phyloP scores from a whole-genome alignment of 2,329 filamentous ascomycete genomes.

The Cladosporium sp. region DNA sequence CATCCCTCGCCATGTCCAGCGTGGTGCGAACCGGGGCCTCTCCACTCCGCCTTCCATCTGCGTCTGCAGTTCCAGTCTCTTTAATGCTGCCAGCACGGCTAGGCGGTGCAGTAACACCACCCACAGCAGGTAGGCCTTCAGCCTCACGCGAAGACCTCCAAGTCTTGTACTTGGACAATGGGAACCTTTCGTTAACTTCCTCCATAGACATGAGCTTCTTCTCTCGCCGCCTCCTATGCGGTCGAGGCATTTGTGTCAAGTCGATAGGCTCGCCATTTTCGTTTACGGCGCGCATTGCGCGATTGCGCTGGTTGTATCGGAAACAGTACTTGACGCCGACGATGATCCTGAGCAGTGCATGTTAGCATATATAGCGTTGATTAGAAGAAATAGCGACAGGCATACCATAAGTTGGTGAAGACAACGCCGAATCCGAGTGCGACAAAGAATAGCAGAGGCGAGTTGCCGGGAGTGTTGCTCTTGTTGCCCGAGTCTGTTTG shows the following conservation, averaged over 20 bases:
- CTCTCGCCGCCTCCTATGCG: slow-evolving; percentile 83
- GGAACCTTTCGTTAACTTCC: slow-evolving; percentile 96
- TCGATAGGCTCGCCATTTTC: slow-evolving; percentile 83
- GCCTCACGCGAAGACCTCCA: slow-evolving; percentile 85
- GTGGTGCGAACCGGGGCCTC: slow-evolving; percentile 34
- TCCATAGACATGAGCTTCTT: slow-evolving; percentile 99
- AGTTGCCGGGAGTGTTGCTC: slow-evolving; percentile 60
- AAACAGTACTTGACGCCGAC: slow-evolving; percentile 99
- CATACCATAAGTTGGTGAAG: slow-evolving; percentile 97
- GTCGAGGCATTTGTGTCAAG: slow-evolving; percentile 78
- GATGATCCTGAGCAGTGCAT: slow-evolving; percentile 74
- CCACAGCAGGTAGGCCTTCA: slow-evolving; percentile 78
- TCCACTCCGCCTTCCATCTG: slow-evolving; percentile 3
- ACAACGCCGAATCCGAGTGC: slow-evolving; percentile 96
- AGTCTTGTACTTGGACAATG: slow-evolving; percentile 91
- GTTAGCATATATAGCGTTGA: not conserved
- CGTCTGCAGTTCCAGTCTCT: slow-evolving; percentile 27
- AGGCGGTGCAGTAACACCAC: slow-evolving; percentile 74
- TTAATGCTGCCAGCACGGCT: slow-evolving; percentile 74
- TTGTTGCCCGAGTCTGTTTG: slow-evolving; percentile 20
- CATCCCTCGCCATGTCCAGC: slow-evolving; percentile 42
- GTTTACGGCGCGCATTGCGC: slow-evolving; percentile 71
- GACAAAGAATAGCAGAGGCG: slow-evolving; percentile 86
- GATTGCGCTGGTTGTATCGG: slow-evolving; percentile 92
- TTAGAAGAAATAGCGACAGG: not conserved